Evolutionary conservation across 768 basidiomycete species (phyloP).

Genomic region (Strobilomyces dryophilus): DNA sequence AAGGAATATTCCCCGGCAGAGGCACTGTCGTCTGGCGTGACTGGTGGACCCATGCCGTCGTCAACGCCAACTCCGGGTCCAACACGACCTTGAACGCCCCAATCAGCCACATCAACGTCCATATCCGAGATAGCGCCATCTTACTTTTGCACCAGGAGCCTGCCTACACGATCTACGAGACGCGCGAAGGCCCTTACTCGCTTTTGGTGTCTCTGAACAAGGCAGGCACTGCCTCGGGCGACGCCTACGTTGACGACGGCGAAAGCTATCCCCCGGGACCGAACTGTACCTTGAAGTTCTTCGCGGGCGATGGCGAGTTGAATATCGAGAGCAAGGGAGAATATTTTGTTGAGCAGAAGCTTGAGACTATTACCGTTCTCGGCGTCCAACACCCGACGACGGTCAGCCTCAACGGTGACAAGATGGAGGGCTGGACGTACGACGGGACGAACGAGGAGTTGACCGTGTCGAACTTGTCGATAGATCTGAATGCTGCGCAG

Average conservation of each 20-base stretch:
- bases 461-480: slow-evolving; percentile 33
- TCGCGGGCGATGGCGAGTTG: slow-evolving; percentile 33
- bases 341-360: slow-evolving; percentile 36
- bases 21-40: slow-evolving; percentile 62
- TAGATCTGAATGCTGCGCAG: slow-evolving; percentile 40
- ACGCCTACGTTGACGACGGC: slow-evolving; percentile 70
- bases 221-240: slow-evolving; percentile 50
- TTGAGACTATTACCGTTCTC: slow-evolving; percentile 55
- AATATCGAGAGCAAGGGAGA: slow-evolving; percentile 32
- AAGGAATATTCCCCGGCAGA: slow-evolving; percentile 64
- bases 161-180: slow-evolving; percentile 66
- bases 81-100: slow-evolving; percentile 58
- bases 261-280: slow-evolving; percentile 55
- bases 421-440: slow-evolving; percentile 38
- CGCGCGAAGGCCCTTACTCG: slow-evolving; percentile 55
- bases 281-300: slow-evolving; percentile 44
- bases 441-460: slow-evolving; percentile 37
- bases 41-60: slow-evolving; percentile 64
- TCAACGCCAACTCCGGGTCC: slow-evolving; percentile 38
- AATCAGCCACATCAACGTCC: slow-evolving; percentile 72
- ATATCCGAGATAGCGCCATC: slow-evolving; percentile 65
- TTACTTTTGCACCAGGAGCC: slow-evolving; percentile 60
- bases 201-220: slow-evolving; percentile 54
- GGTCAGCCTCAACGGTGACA: slow-evolving; percentile 39
- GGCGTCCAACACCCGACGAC: slow-evolving; percentile 44